phyloP scores from a whole-genome alignment of 768 basidiomycete species.

The Tulasnella sp. region DNA sequence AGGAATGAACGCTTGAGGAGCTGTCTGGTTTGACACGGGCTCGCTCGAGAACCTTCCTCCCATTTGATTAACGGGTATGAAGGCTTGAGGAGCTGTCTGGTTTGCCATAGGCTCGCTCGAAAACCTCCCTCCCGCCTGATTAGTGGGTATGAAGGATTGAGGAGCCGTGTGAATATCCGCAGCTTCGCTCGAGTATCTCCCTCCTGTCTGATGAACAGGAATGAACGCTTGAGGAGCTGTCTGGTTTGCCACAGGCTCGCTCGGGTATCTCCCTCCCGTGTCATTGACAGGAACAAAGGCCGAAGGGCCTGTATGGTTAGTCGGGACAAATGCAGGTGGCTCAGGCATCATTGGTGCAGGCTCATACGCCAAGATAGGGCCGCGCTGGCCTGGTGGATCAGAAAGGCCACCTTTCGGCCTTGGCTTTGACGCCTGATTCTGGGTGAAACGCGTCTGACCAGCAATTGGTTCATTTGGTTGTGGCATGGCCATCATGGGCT shows the following conservation, averaged over 20 bases:
- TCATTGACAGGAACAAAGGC: too few relatives aligned
- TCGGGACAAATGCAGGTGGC: neutral
- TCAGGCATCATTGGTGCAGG: neutral
- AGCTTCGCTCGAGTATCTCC: neutral
- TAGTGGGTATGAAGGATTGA: too few relatives aligned
- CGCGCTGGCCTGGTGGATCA: neutral
- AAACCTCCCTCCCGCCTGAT: too few relatives aligned
- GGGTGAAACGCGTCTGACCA: neutral
- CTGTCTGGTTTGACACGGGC: neutral
- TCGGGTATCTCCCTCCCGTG: too few relatives aligned
- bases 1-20: too few relatives aligned
- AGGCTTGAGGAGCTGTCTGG: neutral
- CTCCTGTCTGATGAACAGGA: neutral
- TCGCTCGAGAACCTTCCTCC: neutral
- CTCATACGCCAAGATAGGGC: neutral
- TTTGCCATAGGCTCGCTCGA: too few relatives aligned
- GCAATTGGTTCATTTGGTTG: neutral
- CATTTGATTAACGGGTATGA: neutral
- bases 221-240: neutral
- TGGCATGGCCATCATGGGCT: neutral
- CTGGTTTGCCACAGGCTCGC: too few relatives aligned
- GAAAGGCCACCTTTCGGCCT: neutral
- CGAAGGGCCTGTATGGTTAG: neutral
- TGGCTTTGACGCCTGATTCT: neutral
- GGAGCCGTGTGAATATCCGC: neutral